Conservation (phyloP, 148 eudicot species). For the Persicaria tinctoria region DNA sequence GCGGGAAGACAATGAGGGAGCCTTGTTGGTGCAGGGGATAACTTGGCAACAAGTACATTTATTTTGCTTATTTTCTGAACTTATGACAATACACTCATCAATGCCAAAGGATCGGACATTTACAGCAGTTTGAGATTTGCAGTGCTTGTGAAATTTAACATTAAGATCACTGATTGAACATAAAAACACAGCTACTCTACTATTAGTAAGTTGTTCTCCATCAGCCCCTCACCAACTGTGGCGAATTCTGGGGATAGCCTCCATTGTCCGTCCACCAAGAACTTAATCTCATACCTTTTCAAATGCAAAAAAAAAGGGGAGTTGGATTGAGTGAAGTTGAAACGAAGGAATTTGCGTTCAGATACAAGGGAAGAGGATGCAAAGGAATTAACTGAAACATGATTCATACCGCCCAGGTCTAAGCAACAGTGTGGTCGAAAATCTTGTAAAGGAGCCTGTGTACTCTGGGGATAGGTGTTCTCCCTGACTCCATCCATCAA, state of each 20-base stretch:
- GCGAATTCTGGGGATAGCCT: conserved; percentile 63
- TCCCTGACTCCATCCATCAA: conserved; percentile 96
- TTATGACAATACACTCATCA: background rate
- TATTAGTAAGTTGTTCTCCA: conserved; percentile 64
- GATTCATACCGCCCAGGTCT: conserved; percentile 76
- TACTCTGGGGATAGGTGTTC: conserved; percentile 85
- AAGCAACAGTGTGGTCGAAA: conserved; percentile 67
- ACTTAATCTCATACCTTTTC: conserved; percentile 58
- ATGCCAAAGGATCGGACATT: background rate
- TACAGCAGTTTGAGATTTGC: background rate
- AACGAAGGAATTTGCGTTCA: background rate
- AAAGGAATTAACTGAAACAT: background rate
- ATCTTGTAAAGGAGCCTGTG: conserved; percentile 59
- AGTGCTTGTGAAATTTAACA: background rate
- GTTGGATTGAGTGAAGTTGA: background rate
- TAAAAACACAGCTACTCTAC: conserved; percentile 36
- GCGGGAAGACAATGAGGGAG: too few species aligned
- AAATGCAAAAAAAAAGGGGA: background rate
- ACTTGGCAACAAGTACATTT: background rate
- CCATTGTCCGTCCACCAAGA: conserved; percentile 96
- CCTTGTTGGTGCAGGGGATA: too few species aligned
- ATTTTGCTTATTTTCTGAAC: conserved; percentile 2
- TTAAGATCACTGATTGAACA: background rate
- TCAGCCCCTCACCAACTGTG: conserved; percentile 67
- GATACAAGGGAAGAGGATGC: background rate